These are phyloP conservation scores for Oryza glumipatula DNA, from an alignment of 176 grass and related monocot genomes.

Conservation along the genomic window DNA sequence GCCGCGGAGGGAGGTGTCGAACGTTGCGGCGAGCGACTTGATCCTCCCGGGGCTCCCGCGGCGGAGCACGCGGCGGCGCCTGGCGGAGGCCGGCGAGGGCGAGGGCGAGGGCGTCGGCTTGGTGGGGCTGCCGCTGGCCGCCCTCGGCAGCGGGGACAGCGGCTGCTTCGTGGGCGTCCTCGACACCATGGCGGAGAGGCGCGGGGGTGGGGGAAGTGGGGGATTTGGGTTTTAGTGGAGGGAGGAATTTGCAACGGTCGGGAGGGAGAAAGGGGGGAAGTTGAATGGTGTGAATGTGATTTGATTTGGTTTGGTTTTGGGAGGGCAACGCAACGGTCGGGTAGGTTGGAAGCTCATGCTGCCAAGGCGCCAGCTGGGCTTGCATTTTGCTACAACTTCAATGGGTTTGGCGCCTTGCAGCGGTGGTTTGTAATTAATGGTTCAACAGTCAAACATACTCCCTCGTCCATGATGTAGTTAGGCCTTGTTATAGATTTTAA, in stretches of 20 bases:
- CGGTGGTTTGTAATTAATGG: too few relatives aligned
- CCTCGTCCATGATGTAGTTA: too few relatives aligned
- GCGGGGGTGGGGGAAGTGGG: background rate
- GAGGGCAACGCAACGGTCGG: constrained; percentile 43
- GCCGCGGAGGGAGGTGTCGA: constrained; percentile 62
- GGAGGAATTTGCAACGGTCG: constrained; percentile 47
- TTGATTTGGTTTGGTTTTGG: background rate
- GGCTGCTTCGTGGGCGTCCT: constrained; percentile 71
- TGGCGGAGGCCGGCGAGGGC: background rate
- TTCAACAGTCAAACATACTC: too few relatives aligned
- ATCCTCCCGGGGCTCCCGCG: constrained; percentile 36
- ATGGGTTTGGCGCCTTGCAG: too few relatives aligned
- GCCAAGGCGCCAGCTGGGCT: too few relatives aligned
- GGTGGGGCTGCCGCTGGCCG: constrained; percentile 15
- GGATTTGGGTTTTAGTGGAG: constrained; percentile 30
- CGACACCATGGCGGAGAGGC: constrained; percentile 55
- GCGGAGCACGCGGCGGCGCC: constrained; percentile 29
- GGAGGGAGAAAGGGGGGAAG: background rate
- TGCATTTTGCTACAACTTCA: background rate
- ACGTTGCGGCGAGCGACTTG: constrained; percentile 50
- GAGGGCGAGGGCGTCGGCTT: constrained; percentile 25
- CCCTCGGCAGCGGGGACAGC: too few relatives aligned
- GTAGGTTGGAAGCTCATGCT: background rate
- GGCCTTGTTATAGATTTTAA: too few relatives aligned
- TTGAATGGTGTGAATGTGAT: background rate